Base-by-base conservation (phyloP, 805 yeast species). In the Ogataea chonburiensis region DNA sequence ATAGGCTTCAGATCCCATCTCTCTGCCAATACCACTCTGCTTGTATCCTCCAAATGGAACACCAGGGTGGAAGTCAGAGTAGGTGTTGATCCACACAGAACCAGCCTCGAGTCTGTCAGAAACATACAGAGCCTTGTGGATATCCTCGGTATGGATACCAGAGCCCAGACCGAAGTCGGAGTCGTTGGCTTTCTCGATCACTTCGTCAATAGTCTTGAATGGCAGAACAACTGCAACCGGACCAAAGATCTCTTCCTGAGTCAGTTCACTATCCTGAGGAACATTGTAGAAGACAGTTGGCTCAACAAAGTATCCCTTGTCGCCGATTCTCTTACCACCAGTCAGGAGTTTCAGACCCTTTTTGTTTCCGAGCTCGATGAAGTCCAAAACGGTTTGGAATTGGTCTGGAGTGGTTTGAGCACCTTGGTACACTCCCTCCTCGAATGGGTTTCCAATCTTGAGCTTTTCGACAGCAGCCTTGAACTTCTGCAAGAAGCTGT, bases 261-360 rank as follows among this genome's bases (percentile, higher is more conserved):
- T 87, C 60, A 89, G 79, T 49, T 71, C 68, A 81, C 78, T 79
- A 57, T 78, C 69, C 60, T 80, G 83, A 15, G 70, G 70, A 46
- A 86, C 95, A 56, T 85, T 87, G 48, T 85, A 81, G 59, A 88
- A 86, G 54, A 89, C 74, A 25, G 97, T 88, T 61, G 97, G 96
- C 64, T 75, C 70, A 52, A 82, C 61, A 47, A 79, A 81, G 69
- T 62, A 81, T 57, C 89, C 89, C 64, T 79, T 81, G 54, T 65
- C 66, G 51, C 85, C 87, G 31, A 68, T 55, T 66, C 81, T 77
- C 56, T 75, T 77, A 68, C 96, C 96, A 67, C 96, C 97, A 40
- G 86, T 66, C 44, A 86, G 68, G 45, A 87, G 63, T 36, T 75
- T 74, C 37, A 87, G 86, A 59, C 85, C 86, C 58, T 79, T 82